phyloP scores from a whole-genome alignment of 768 basidiomycete genomes.

The Mrakia gelida region DNA sequence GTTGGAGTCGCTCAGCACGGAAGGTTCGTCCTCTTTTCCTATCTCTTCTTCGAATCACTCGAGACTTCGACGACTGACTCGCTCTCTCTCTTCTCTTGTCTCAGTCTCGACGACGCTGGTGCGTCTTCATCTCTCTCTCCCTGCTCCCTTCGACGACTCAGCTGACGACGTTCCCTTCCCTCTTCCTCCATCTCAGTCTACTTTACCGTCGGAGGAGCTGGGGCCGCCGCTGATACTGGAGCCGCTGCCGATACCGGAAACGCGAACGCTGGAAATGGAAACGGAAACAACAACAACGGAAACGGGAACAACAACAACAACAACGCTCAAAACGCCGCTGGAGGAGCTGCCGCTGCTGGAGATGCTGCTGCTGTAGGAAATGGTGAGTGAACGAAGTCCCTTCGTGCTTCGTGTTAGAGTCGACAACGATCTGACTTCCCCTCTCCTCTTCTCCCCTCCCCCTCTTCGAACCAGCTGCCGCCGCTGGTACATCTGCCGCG shows the following conservation, averaged over 20 bases:
- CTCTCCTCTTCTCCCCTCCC: not conserved
- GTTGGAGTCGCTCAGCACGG: conserved; percentile 62
- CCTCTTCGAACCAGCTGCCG: not conserved
- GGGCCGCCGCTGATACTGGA: conserved; percentile 18
- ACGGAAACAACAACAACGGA: conserved; percentile 16
- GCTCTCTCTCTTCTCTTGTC: not conserved
- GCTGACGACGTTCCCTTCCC: not conserved
- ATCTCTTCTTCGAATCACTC: not conserved
- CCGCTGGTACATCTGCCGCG: not conserved
- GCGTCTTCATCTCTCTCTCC: not conserved
- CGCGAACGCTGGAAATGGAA: no score
- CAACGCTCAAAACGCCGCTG: conserved; percentile 25
- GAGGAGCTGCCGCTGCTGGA: not conserved
- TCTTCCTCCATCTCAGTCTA: conserved; percentile 7
- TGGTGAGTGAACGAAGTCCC: not conserved
- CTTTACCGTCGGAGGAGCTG: conserved; percentile 29
- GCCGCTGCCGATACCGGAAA: conserved; percentile 25
- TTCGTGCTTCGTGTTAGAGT: not conserved
- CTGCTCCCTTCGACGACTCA: not conserved
- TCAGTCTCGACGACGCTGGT: conserved; percentile 7
- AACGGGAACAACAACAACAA: conserved; percentile 10
- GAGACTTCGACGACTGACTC: not conserved
- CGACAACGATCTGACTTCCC: not conserved
- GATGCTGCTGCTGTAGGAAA: not conserved
- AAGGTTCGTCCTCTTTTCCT: conserved; percentile 9